Evolutionary conservation across 768 basidiomycete species (phyloP), one percentile per base, ranked within the genome.

Genomic region (Paxillus rubicundulus): DNA sequence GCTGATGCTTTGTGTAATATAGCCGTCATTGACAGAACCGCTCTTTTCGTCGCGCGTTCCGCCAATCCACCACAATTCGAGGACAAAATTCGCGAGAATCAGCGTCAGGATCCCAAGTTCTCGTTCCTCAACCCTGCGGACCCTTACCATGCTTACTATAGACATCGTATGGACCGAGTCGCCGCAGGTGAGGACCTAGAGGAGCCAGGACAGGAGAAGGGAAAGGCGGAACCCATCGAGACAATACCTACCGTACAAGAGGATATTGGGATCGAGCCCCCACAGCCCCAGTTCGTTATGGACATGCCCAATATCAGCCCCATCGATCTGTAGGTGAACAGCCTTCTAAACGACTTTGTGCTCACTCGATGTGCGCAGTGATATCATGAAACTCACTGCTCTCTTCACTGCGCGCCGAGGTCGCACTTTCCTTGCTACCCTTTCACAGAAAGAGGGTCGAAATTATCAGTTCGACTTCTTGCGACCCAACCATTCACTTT

Each of bases 381-480:
- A 98, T 67, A 94, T 88, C 61, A 89, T 99, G 77, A 95, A 96
- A 66, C 76, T 98, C 33, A 98, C 97, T 2, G 97, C 97, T 9
- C 79, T 98, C 18, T 97, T 97, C 71, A 92, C 94, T 24, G 97
- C 97, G 32, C 86, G 90, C 10, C 83, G 92, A 41, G 97, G 97
- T 2, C 85, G 88, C 43, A 77, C 77, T 37, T 99, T 98, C 72
- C 82, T 98, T 12, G 83, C 85, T 8, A 79, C 85, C 4, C 83
- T 99, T 21, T 93, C 94, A 7, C 77, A 84, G 21, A 82, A 86
- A 36, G 97, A 99, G 74, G 92, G 92, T 9, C 85, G 91, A 40
- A 98, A 98, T 71, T 95, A 91, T 67, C 95, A 98, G 63, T 99
- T 99, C 66, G 97, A 98, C 66, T 99, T 99, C 69, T 79, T 99